Base-by-base conservation (phyloP, 2,329 filamentous ascomycete genomes). In the Blastomyces emzantsi region DNA sequence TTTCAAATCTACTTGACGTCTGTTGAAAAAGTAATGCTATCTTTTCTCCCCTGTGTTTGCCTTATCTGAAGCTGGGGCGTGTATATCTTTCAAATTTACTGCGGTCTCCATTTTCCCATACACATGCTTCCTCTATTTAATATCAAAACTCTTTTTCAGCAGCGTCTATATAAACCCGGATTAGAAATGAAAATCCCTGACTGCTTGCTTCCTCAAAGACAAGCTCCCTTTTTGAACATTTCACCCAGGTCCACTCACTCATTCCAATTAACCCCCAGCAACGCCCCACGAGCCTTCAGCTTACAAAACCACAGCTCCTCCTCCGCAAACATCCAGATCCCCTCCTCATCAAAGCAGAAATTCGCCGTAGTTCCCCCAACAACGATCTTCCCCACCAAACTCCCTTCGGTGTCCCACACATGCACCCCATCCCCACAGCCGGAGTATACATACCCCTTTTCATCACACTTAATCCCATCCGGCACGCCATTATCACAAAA, bases 371-470 rank as follows among this genome's bases (percentile, higher is more conserved):
- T 75, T 60, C 76, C 74, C 0, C 79, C 80, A 0, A 82, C 72
- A 69, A 81, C 81, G 56, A 88, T 83, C 74, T 87, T 88, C 2
- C 80, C 75, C 68, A 88, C 78, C 43, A 83, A 67, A 8, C 66
- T 76, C 0, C 82, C 83, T 5, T 75, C 74, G 0, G 76, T 69
- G 66, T 76, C 78, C 81, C 81, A 85, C 4, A 85, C 76, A 63
- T 83, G 78, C 25, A 85, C 72, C 0, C 82, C 82, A 67, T 85
- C 82, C 0, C 80, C 81, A 64, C 80, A 82, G 0, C 79, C 81
- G 11, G 78, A 77, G 72, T 83, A 85, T 0, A 85, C 79, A 68
- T 84, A 84, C 8, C 83, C 83, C n/a, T 77, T 69, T 0, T 74
- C 75, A 69, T 85, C 83, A 55, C 78, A 78, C 65, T 82, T 80